A percentile compares a stretch with the other conserved stretches of the same genome.
phyloP scores from a whole-genome alignment of 768 basidiomycete species.

The Astraeus odoratus region DNA sequence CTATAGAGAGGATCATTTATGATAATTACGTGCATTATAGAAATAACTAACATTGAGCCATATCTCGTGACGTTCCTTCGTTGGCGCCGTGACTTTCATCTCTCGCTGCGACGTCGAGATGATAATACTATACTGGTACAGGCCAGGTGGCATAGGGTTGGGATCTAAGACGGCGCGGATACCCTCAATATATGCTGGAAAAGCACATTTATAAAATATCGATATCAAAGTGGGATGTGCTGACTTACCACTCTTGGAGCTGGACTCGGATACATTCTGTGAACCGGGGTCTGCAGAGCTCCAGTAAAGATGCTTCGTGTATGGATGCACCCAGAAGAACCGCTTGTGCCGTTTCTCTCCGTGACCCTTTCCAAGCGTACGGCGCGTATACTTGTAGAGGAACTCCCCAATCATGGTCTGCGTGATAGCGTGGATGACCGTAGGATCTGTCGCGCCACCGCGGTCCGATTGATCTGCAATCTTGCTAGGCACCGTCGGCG shows the following conservation, averaged over 20 bases:
- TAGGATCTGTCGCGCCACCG: conserved; percentile 70
- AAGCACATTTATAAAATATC: conserved; percentile 3
- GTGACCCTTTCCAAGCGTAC: conserved; percentile 82
- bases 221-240: conserved; percentile 5
- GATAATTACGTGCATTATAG: too few relatives aligned
- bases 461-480: conserved; percentile 14
- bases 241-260: conserved; percentile 90
- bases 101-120: conserved; percentile 91
- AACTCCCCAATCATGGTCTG: conserved; percentile 99
- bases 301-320: conserved; percentile 98
- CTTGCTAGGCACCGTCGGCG: conserved; percentile 42
- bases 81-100: conserved; percentile 97
- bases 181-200: conserved; percentile 83
- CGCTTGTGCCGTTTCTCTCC: conserved; percentile 86
- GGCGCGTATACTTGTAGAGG: conserved; percentile 93
- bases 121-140: conserved; percentile 89
- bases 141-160: conserved; percentile 91
- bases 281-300: conserved; percentile 91
- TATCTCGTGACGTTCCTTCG: conserved; percentile 92
- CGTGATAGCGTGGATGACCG: conserved; percentile 92
- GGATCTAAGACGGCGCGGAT: conserved; percentile 90
- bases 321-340: conserved; percentile 99
- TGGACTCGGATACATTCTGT: conserved; percentile 80
- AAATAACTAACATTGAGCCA: conserved; percentile 77
- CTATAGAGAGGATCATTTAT: conserved; percentile 34